Evolutionary conservation across 805 yeast genomes (phyloP).

Genomic region (Schwanniomyces sp.): DNA sequence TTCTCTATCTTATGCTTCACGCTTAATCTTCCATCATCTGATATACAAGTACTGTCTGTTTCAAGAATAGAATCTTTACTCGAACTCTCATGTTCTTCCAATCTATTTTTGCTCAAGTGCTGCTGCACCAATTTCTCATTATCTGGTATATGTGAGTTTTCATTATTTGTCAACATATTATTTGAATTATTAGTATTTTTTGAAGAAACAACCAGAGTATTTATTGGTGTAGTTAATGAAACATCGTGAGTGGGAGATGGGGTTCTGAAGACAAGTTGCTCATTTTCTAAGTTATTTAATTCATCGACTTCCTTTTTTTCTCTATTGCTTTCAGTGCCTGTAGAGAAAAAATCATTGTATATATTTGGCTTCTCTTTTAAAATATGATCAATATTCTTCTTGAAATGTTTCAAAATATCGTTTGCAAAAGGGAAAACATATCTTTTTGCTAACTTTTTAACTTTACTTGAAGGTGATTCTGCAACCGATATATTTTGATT

Average conservation of each 20-base stretch:
- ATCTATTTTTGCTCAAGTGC: no score
- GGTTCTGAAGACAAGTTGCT: not conserved
- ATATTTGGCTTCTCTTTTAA: slow-evolving; percentile 30
- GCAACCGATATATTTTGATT: not conserved
- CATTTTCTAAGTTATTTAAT: not conserved
- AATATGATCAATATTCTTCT: slow-evolving; percentile 29
- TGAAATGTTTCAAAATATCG: slow-evolving; percentile 30
- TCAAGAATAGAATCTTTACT: not conserved
- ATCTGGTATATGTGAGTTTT: no score
- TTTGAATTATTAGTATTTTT: not conserved
- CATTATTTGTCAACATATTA: no score
- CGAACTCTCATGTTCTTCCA: no score
- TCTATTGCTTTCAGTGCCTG: not conserved
- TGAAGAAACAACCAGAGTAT: not conserved
- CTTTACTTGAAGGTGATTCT: slow-evolving; percentile 31
- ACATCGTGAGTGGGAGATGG: not conserved
- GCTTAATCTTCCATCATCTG: not conserved
- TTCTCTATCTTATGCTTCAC: not conserved
- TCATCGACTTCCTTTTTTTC: not conserved
- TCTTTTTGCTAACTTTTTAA: slow-evolving; percentile 39
- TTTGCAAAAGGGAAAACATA: slow-evolving; percentile 41
- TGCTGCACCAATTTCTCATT: no score
- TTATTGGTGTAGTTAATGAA: not conserved
- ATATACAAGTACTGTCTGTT: not conserved
- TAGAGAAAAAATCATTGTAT: slow-evolving; percentile 22